Conservation (phyloP, 164 flowering plant species). For the Dillenia turbinata region DNA sequence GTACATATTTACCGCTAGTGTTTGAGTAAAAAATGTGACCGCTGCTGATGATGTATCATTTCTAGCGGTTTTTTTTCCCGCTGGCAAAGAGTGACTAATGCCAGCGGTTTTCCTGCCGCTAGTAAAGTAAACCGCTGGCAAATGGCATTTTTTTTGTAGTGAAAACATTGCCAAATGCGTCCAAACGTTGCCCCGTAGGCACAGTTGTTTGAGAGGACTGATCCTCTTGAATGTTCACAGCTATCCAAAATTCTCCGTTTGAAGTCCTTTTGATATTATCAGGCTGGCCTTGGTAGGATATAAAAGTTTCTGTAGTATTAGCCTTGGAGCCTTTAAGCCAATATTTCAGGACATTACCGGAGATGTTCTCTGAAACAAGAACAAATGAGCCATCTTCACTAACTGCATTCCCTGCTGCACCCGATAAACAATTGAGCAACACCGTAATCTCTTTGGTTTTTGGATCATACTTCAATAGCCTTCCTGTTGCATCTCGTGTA, state of each 20-base stretch:
- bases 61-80: no score
- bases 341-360: conserved; percentile 2
- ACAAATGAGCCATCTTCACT: conserved; percentile 21
- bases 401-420: conserved; percentile 24
- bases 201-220: no score
- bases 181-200: no score
- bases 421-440: conserved; percentile 17
- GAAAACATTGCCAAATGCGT: no score
- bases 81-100: no score
- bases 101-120: no score
- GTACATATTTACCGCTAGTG: no score
- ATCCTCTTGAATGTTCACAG: neutral
- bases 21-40: no score
- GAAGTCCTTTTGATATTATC: conserved; percentile 16
- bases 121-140: no score
- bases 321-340: conserved; percentile 22
- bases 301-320: conserved; percentile 9
- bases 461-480: conserved; percentile 23
- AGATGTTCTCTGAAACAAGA: conserved; percentile 16
- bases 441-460: conserved; percentile 19
- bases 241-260: conserved; percentile 23
- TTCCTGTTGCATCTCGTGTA: conserved; percentile 10
- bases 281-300: conserved; percentile 11
- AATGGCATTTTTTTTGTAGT: no score
- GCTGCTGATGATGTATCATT: no score